Evolutionary conservation across 345 rosid genomes (phyloP).

Genomic region (Rubroshorea leprosula): DNA sequence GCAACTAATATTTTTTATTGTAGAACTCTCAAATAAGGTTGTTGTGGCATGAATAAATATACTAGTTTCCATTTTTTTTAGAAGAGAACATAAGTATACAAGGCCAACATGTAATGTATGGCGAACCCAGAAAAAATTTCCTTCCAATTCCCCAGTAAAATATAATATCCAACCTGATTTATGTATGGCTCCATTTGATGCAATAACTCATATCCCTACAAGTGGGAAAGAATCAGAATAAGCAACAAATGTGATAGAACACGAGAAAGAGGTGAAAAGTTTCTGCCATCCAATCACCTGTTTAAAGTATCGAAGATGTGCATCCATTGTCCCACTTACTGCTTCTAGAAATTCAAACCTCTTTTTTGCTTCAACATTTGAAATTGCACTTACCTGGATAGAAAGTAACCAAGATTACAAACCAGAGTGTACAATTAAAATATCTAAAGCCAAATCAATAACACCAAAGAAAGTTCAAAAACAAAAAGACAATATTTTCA

Average conservation of each 20-base stretch:
- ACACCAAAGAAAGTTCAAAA: background rate
- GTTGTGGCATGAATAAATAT: background rate
- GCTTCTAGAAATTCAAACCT: conserved; percentile 98
- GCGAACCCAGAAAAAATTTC: background rate
- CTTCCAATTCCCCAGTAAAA: background rate
- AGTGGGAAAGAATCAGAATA: conserved; percentile 20
- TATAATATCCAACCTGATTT: conserved; percentile 55
- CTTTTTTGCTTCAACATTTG: conserved; percentile 94
- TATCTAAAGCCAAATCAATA: background rate
- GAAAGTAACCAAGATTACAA: conserved; percentile 11
- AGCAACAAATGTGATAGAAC: conserved; percentile 19
- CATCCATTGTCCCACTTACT: conserved; percentile 99
- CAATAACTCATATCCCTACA: conserved; percentile 88
- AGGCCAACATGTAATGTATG: too few species aligned
- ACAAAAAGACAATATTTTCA: background rate
- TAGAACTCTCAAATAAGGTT: background rate
- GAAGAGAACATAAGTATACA: too few species aligned
- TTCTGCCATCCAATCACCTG: conserved; percentile 41
- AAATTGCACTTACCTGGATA: conserved; percentile 76
- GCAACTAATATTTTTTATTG: too few species aligned
- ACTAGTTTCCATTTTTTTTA: background rate
- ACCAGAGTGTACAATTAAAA: conserved; percentile 6
- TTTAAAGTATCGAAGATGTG: conserved; percentile 96
- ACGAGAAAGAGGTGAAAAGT: conserved; percentile 14
- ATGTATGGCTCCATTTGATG: conserved; percentile 99